Conservation (phyloP, 768 basidiomycete species). For the Tephrocybe sp. region DNA sequence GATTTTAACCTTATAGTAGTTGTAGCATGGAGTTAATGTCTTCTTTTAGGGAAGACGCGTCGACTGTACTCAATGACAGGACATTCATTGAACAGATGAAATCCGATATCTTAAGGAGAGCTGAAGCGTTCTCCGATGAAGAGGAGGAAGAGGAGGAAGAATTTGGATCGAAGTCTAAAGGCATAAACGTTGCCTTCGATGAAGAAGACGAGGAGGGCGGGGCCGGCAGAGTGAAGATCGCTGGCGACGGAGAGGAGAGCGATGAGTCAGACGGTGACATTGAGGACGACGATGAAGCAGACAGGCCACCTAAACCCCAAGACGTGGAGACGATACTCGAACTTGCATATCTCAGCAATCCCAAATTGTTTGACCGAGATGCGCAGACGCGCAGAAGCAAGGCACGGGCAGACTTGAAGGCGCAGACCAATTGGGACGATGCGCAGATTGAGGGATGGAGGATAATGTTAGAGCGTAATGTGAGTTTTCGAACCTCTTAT, state of each 20-base stretch:
- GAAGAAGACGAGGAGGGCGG: constrained; percentile 56
- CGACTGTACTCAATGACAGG: constrained; percentile 52
- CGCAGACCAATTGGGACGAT: constrained; percentile 75
- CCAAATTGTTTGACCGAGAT: constrained; percentile 77
- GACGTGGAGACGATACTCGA: constrained; percentile 69
- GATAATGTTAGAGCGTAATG: constrained; percentile 87
- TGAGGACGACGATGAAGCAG: constrained; percentile 34
- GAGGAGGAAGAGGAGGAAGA: constrained; percentile 52
- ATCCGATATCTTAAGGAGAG: constrained; percentile 75
- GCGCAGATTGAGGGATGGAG: constrained; percentile 93
- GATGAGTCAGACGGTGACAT: constrained; percentile 30
- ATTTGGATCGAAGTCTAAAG: constrained; percentile 25
- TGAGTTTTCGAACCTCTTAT: constrained; percentile 37
- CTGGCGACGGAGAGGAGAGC: constrained; percentile 59
- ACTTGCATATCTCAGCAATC: constrained; percentile 72
- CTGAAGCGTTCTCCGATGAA: constrained; percentile 66
- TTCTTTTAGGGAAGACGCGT: constrained; percentile 46
- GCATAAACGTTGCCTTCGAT: constrained; percentile 26
- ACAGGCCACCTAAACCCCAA: constrained; percentile 19
- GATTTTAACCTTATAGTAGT: constrained; percentile 6
- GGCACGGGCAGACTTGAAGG: constrained; percentile 61
- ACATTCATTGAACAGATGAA: constrained; percentile 75
- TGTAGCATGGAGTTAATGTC: too few relatives aligned
- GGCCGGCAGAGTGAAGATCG: constrained; percentile 47
- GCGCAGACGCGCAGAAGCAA: constrained; percentile 70